Evolutionary conservation across 129 eudicot genomes (phyloP).

Genomic region (Chrysanthemum seticuspe): DNA sequence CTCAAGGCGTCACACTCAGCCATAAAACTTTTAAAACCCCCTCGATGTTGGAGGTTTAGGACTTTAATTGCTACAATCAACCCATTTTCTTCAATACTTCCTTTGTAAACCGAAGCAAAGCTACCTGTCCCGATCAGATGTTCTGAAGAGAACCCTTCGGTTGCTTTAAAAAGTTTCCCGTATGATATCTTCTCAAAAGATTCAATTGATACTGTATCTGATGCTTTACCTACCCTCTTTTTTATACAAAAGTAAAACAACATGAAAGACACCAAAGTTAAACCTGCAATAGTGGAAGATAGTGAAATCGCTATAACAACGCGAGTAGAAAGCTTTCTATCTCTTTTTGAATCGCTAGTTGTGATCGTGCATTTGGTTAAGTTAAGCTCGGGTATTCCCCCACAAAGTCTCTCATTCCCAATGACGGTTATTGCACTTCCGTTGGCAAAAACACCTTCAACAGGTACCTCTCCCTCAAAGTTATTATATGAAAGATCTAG

Average conservation of each 20-base stretch:
- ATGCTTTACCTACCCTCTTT: not conserved
- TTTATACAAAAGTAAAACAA: not conserved
- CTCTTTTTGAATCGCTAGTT: not conserved
- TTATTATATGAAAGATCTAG: conserved; percentile 26
- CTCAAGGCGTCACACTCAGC: conserved; percentile 40
- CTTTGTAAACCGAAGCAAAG: conserved; percentile 40
- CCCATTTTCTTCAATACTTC: conserved; percentile 19
- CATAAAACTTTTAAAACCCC: conserved; percentile 34
- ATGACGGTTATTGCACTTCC: conserved; percentile 19
- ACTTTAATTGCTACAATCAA: conserved; percentile 34
- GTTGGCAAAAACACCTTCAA: conserved; percentile 18
- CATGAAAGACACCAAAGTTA: not conserved
- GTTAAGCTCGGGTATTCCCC: conserved; percentile 23
- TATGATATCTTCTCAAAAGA: conserved; percentile 31
- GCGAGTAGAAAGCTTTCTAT: not conserved
- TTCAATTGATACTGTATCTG: conserved; percentile 4
- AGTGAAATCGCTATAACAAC: conserved; percentile 15
- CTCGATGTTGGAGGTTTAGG: conserved; percentile 30
- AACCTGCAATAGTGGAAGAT: not conserved
- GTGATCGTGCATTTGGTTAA: conserved; percentile 19
- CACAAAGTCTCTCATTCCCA: conserved; percentile 27
- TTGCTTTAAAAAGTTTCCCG: conserved; percentile 29
- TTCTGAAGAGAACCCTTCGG: conserved; percentile 28
- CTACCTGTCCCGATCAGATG: conserved; percentile 39
- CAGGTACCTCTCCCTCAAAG: conserved; percentile 29